Evolutionary conservation across 2,329 filamentous ascomycete species (phyloP).

Genomic region (Penicillium verrucosum): DNA sequence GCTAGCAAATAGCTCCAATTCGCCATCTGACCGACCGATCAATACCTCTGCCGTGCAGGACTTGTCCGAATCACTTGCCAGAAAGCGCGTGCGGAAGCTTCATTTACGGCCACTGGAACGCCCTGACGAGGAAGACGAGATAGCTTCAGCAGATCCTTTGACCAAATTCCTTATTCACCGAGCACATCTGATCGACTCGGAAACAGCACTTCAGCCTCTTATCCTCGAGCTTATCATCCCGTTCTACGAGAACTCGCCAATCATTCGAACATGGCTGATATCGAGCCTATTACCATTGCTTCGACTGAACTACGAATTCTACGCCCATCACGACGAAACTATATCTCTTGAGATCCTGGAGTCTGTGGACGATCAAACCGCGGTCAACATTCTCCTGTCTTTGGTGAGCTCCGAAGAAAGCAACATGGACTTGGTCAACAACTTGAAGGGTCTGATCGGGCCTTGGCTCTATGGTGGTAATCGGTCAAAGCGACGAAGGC

Average conservation of each 20-base stretch:
- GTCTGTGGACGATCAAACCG: constrained; percentile 49
- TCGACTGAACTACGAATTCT: constrained; percentile 61
- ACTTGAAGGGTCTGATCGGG: constrained; percentile 57
- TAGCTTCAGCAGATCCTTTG: constrained; percentile 48
- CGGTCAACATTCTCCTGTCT: constrained; percentile 53
- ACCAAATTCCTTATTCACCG: constrained; percentile 60
- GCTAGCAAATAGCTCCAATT: constrained; percentile 40
- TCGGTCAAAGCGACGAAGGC: constrained; percentile 53
- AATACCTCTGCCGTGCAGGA: constrained; percentile 49
- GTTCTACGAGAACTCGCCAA: constrained; percentile 54
- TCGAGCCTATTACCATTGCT: constrained; percentile 58
- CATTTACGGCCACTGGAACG: constrained; percentile 50
- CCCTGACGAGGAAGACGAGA: constrained; percentile 43
- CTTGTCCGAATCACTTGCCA: constrained; percentile 49
- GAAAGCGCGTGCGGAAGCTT: constrained; percentile 52
- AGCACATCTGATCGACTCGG: constrained; percentile 56
- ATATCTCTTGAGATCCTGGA: constrained; percentile 53
- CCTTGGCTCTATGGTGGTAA: constrained; percentile 62
- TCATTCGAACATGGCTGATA: constrained; percentile 58
- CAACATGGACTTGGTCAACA: constrained; percentile 47
- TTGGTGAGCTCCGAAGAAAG: constrained; percentile 37
- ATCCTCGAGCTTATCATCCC: constrained; percentile 56
- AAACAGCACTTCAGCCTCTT: constrained; percentile 57
- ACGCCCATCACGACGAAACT: constrained; percentile 47
- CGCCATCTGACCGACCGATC: constrained; percentile 34